These are phyloP conservation scores for Tetracentron sinense DNA, from an alignment of 164 flowering plant genomes.

Conservation along the genomic window DNA sequence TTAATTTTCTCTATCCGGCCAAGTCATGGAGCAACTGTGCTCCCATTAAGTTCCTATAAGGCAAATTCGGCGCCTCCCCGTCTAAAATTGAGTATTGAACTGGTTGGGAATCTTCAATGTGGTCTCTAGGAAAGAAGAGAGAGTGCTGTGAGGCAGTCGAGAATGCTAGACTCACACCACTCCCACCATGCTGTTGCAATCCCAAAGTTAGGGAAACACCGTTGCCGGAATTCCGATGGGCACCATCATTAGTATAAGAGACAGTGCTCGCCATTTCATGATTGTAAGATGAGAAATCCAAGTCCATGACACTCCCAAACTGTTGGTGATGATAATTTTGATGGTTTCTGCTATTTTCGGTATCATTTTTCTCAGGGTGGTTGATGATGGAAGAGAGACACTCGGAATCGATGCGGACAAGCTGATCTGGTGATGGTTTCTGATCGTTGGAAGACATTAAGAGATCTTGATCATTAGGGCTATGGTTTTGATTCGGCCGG, in stretches of 20 bases:
- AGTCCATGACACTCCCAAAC: conserved; percentile 41
- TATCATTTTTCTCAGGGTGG: conserved; percentile 36
- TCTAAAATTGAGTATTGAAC: conserved; percentile 63
- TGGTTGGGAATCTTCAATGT: conserved; percentile 58
- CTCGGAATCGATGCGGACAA: conserved; percentile 57
- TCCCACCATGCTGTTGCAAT: conserved; percentile 69
- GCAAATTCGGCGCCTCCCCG: conserved; percentile 60
- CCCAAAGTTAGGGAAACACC: conserved; percentile 83
- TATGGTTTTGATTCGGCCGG: conserved; percentile 11
- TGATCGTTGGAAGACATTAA: conserved; percentile 35
- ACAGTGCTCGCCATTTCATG: conserved; percentile 23
- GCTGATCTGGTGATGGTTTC: conserved; percentile 60
- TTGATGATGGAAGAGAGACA: conserved; percentile 74
- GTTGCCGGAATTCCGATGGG: conserved; percentile 31
- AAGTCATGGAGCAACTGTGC: conserved; percentile 82
- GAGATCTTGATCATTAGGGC: conserved; percentile 14
- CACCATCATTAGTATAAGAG: conserved; percentile 17
- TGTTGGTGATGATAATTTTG: conserved; percentile 24
- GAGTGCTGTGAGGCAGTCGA: conserved; percentile 52
- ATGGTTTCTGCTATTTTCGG: conserved; percentile 9
- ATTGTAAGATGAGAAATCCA: conserved; percentile 67
- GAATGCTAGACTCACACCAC: conserved; percentile 56
- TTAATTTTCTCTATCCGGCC: conserved; percentile 45
- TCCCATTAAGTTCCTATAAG: conserved; percentile 82
- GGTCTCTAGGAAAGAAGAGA: conserved; percentile 55